Percentiles rank a stretch among this genome's conserved stretches.
phyloP scores from a whole-genome alignment of 768 basidiomycete species.

The Tephrocybe sp. region DNA sequence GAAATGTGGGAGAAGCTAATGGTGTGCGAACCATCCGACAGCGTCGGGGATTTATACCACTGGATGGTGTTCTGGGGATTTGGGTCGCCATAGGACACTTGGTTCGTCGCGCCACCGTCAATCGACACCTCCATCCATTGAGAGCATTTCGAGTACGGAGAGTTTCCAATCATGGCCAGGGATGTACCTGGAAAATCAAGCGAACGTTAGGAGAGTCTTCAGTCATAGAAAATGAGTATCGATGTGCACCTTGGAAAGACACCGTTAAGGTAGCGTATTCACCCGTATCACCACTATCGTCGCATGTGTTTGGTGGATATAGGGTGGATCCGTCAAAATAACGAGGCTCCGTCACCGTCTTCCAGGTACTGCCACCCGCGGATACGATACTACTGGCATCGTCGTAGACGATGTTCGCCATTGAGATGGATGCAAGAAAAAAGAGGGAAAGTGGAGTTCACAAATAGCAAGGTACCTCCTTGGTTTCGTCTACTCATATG shows the following conservation, averaged over 20 bases:
- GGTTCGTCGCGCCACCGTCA: constrained; percentile 18
- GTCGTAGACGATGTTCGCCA: constrained; percentile 7
- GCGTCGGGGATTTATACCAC: constrained; percentile 24
- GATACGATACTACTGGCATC: neutral
- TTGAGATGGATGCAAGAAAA: constrained; percentile 5
- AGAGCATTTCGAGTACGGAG: constrained; percentile 14
- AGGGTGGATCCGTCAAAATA: constrained; percentile 1
- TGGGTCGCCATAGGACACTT: constrained; percentile 21
- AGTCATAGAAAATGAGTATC: too few relatives aligned
- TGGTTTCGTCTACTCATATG: too few relatives aligned
- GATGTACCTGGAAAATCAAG: constrained; percentile 18
- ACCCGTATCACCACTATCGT: neutral
- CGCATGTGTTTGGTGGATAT: neutral
- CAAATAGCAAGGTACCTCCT: too few relatives aligned
- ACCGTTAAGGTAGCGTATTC: neutral
- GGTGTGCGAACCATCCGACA: constrained; percentile 22
- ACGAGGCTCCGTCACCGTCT: neutral
- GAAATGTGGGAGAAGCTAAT: constrained; percentile 20
- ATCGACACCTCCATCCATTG: constrained; percentile 21
- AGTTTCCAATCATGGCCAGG: constrained; percentile 21
- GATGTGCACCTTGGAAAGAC: neutral
- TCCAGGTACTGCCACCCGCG: neutral
- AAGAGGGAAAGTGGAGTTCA: too few relatives aligned
- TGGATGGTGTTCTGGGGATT: constrained; percentile 23
- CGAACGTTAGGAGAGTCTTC: neutral